A percentile compares a stretch with the other conserved stretches of the same genome.
These are phyloP conservation scores for Pterocarpus macrocarpus DNA, from an alignment of 306 rosid species.

Conservation along the genomic window DNA sequence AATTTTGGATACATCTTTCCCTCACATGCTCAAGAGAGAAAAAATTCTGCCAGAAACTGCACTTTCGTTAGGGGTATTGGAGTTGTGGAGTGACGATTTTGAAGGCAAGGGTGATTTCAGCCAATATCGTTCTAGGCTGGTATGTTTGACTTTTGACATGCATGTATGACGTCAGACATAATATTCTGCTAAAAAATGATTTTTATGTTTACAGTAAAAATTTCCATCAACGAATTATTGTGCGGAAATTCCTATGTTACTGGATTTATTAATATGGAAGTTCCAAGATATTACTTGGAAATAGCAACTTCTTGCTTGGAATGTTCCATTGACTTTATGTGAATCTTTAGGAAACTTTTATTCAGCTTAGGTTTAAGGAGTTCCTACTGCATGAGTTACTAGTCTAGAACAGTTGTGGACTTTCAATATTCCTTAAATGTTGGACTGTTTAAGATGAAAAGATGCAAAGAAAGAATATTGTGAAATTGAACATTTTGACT, in stretches of 20 bases:
- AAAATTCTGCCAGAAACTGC: conserved; percentile 70
- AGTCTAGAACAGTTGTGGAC: neutral
- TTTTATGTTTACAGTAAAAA: conserved; percentile 23
- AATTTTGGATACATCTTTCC: conserved; percentile 84
- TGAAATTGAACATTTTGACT: conserved; percentile 33
- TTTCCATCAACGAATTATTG: conserved; percentile 6
- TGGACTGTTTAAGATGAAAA: conserved; percentile 2
- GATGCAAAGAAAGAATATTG: neutral
- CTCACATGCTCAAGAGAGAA: conserved; percentile 86
- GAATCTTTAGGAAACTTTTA: conserved; percentile 10
- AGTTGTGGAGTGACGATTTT: conserved; percentile 94
- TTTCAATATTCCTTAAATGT: conserved; percentile 19
- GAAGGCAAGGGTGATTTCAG: conserved; percentile 90
- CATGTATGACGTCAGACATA: conserved; percentile 24
- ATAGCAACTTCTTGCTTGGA: conserved; percentile 36
- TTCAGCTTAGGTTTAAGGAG: conserved; percentile 14
- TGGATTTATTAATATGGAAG: conserved; percentile 20
- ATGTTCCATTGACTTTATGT: conserved; percentile 24
- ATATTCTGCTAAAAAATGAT: conserved; percentile 23
- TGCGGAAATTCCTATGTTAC: conserved; percentile 7
- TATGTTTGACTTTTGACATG: conserved; percentile 51
- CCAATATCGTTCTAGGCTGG: conserved; percentile 93
- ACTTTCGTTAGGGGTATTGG: conserved; percentile 71
- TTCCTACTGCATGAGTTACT: conserved; percentile 3
- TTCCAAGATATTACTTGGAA: conserved; percentile 36